These are phyloP conservation scores for Candida xyloterini DNA, from an alignment of 805 yeast species.

Conservation along the genomic window DNA sequence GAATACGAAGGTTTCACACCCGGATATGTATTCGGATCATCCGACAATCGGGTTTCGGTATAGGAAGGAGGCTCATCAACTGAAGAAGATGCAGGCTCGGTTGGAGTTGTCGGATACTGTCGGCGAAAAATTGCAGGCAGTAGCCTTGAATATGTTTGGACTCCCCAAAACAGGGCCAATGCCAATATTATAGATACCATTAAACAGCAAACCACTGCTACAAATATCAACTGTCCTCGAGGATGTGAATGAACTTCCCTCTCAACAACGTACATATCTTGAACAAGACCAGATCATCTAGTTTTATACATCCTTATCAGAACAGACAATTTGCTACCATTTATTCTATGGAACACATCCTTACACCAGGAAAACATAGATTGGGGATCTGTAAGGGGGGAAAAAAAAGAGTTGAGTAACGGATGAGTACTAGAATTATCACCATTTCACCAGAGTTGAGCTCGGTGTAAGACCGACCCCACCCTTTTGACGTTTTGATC, in stretches of 20 bases:
- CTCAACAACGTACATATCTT: conserved; percentile 1
- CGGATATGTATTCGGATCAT: conserved; percentile 4
- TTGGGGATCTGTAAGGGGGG: neutral
- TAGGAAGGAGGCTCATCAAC: conserved; percentile 14
- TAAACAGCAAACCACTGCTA: conserved; percentile 10
- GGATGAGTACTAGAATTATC: conserved; percentile 10
- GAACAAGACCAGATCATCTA: neutral
- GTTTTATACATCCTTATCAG: conserved; percentile 2
- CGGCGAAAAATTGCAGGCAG: conserved; percentile 5
- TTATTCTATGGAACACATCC: conserved; percentile 2
- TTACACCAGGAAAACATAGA: conserved; percentile 4
- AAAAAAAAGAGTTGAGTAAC: neutral
- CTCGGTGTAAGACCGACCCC: conserved; percentile 14
- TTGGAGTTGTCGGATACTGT: neutral
- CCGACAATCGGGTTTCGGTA: conserved; percentile 12
- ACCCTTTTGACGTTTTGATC: neutral
- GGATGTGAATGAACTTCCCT: neutral
- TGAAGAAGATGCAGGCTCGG: too few species aligned
- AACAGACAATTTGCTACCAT: conserved; percentile 8
- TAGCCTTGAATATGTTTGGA: conserved; percentile 10
- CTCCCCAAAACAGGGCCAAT: conserved; percentile 10
- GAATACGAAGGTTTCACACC: conserved; percentile 18
- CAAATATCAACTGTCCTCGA: conserved; percentile 6
- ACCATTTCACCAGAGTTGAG: conserved; percentile 15
- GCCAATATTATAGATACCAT: conserved; percentile 6